These are phyloP conservation scores for Rhizopogon sp. DNA, from an alignment of 768 basidiomycete species.

Conservation along the genomic window DNA sequence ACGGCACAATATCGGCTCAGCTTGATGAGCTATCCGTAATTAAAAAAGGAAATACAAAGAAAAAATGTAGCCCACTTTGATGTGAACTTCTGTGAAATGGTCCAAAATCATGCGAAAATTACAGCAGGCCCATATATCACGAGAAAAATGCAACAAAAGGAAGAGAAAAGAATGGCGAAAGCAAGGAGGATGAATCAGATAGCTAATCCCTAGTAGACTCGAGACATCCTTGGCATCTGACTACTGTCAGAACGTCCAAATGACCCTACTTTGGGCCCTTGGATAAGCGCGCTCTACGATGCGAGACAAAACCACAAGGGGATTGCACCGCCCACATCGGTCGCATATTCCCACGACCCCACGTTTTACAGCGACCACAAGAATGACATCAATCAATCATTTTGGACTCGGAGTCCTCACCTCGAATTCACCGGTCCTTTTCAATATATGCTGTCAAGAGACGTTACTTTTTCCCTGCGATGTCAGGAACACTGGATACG, in stretches of 20 bases:
- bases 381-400: conserved; percentile 21
- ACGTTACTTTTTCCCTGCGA: not conserved
- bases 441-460: not conserved
- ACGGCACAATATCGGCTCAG: conserved; percentile 11
- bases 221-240: not conserved
- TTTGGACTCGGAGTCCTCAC: not conserved
- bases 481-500: not conserved
- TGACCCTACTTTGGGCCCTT: not conserved
- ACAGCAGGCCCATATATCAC: not conserved
- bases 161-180: conserved; percentile 8
- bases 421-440: conserved; percentile 16
- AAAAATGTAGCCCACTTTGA: not conserved
- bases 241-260: conserved; percentile 13
- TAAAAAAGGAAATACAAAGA: conserved; percentile 8
- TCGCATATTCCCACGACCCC: conserved; percentile 32
- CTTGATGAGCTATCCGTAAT: conserved; percentile 8
- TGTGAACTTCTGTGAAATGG: conserved; percentile 7
- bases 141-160: conserved; percentile 12
- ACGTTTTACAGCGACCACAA: conserved; percentile 34
- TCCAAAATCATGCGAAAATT: conserved; percentile 12
- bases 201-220: not conserved
- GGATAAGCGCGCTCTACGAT: conserved; percentile 1
- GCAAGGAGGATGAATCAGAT: conserved; percentile 11
- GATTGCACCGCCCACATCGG: conserved; percentile 1
- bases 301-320: not conserved